phyloP scores from a whole-genome alignment of 176 grass and related monocot species.

The Eleusine indica region DNA sequence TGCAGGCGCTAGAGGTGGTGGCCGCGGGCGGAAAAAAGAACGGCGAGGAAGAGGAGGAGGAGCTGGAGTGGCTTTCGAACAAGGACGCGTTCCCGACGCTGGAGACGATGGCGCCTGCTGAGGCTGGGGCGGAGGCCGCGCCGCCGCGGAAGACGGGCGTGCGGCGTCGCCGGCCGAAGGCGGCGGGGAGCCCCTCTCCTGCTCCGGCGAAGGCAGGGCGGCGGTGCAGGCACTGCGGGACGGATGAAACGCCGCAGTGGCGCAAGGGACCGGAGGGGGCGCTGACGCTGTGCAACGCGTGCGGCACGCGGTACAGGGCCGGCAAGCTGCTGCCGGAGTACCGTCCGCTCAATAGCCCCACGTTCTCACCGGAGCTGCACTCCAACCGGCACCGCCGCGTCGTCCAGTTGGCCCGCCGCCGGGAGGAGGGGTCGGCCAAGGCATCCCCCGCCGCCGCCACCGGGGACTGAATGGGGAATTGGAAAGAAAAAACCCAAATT shows the following conservation, averaged over 20 bases:
- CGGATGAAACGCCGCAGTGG: constrained; percentile 94
- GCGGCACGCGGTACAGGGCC: constrained; percentile 88
- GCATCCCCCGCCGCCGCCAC: background rate
- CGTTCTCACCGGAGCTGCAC: constrained; percentile 30
- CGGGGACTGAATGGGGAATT: background rate
- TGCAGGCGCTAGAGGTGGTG: constrained; percentile 35
- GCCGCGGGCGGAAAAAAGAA: constrained; percentile 6
- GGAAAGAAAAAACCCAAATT: background rate
- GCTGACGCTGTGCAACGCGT: constrained; percentile 91
- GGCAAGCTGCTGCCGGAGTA: constrained; percentile 62
- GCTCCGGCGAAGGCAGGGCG: background rate
- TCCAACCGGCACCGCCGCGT: constrained; percentile 56
- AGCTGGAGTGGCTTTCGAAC: constrained; percentile 72
- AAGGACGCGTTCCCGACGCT: constrained; percentile 60
- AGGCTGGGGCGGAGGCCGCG: constrained; percentile 1
- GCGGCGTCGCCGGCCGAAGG: background rate
- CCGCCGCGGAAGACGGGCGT: constrained; percentile 31
- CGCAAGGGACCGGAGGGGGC: constrained; percentile 77
- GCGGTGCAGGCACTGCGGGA: constrained; percentile 32
- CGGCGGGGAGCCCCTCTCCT: background rate
- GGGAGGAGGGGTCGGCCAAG: background rate
- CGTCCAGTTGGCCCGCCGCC: constrained; percentile 33
- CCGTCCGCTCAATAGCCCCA: constrained; percentile 53
- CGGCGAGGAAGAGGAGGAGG: constrained; percentile 47
- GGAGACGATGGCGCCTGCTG: constrained; percentile 39